Conservation (phyloP, 352 stramenopile genomes). For the Phytophthora pisi region DNA sequence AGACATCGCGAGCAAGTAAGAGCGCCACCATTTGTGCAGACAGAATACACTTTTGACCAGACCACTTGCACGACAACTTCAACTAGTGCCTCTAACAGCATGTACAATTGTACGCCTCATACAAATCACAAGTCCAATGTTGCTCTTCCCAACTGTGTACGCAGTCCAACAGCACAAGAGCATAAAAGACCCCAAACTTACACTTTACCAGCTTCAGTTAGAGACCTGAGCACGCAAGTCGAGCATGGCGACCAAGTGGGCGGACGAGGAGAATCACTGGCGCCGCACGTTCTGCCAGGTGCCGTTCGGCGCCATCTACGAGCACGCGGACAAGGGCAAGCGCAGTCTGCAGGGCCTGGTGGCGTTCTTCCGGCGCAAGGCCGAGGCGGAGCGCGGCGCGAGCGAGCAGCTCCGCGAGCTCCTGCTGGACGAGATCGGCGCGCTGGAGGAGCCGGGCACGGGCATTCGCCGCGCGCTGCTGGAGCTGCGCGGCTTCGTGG, state of each 20-base stretch:
- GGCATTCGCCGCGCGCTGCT: slow-evolving; percentile 65
- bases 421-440: slow-evolving; percentile 52
- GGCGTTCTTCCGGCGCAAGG: slow-evolving; percentile 75
- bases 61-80: slow-evolving; percentile 17
- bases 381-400: slow-evolving; percentile 58
- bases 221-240: background rate
- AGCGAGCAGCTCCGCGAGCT: slow-evolving; percentile 70
- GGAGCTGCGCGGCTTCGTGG: slow-evolving; percentile 68
- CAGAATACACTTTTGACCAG: slow-evolving; percentile 8
- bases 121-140: background rate
- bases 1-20: slow-evolving; percentile 21
- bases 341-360: slow-evolving; percentile 73
- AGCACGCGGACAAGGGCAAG: slow-evolving; percentile 80
- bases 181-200: slow-evolving; percentile 16
- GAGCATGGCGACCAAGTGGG: slow-evolving; percentile 29
- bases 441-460: slow-evolving; percentile 71
- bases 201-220: slow-evolving; percentile 16
- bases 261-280: slow-evolving; percentile 84
- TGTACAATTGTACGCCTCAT: slow-evolving; percentile 4
- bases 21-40: slow-evolving; percentile 14
- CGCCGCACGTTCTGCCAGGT: slow-evolving; percentile 89
- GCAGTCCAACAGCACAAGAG: background rate
- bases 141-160: too few species aligned
- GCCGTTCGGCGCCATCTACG: slow-evolving; percentile 78
- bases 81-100: slow-evolving; percentile 12